Percentiles rank a stretch among this genome's conserved stretches.
These are phyloP conservation scores for Colletotrichum lindemuthianum DNA, from an alignment of 2,329 filamentous ascomycete species.

Conservation along the genomic window DNA sequence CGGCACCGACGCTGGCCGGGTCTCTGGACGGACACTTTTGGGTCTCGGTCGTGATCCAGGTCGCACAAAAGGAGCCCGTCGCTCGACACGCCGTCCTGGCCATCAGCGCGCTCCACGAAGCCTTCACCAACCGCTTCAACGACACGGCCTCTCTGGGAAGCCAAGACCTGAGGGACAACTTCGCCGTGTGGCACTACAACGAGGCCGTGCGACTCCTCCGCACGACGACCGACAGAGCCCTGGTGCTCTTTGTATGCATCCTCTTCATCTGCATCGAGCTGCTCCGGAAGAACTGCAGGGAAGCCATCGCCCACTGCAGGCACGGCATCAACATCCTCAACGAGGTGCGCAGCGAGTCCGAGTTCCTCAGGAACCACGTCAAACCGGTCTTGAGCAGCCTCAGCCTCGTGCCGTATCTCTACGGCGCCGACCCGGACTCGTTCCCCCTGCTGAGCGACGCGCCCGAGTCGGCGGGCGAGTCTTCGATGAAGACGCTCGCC, in stretches of 20 bases:
- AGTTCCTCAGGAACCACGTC: constrained; percentile 10
- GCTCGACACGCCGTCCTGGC: constrained; percentile 39
- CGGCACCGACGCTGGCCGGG: constrained; percentile 35
- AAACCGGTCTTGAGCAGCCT: constrained; percentile 5
- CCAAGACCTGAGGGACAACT: not conserved
- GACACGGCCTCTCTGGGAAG: too few relatives aligned
- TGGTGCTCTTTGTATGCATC: constrained; percentile 37
- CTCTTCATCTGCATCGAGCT: constrained; percentile 37
- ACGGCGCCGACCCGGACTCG: not conserved
- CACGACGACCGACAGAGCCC: constrained; percentile 22
- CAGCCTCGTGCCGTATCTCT: constrained; percentile 5
- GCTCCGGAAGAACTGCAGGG: constrained; percentile 6
- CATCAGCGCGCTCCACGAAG: constrained; percentile 37
- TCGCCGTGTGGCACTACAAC: constrained; percentile 36
- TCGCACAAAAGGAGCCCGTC: constrained; percentile 36
- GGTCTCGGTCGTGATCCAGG: constrained; percentile 30
- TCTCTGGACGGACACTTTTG: constrained; percentile 39
- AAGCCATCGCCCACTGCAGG: constrained; percentile 13
- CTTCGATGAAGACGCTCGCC: constrained; percentile 26
- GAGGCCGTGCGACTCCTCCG: constrained; percentile 33
- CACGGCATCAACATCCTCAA: constrained; percentile 31
- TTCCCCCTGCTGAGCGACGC: constrained; percentile 7
- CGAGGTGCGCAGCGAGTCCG: constrained; percentile 1
- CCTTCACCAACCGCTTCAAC: not conserved
- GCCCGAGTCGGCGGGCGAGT: not conserved